Evolutionary conservation across 140 eudicot species (phyloP), one percentile per base, ranked within the genome.

Genomic region (Oenanthe javanica): DNA sequence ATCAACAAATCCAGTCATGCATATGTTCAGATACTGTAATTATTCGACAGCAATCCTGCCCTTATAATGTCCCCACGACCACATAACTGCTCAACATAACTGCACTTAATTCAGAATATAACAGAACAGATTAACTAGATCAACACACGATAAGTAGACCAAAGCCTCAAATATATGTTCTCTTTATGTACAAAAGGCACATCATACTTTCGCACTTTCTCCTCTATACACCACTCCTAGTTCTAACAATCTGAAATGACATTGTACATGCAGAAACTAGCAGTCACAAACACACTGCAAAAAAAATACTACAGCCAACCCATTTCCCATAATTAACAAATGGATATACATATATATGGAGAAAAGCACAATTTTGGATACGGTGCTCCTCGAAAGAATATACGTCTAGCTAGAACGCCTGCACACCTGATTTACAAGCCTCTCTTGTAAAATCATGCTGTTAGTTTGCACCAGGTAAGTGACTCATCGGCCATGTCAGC

Each of bases 311-410:
- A 82, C 51, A 43, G 75, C 89, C 84, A 81, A 42, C 83, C 70
- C 83, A 79, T 83, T 80, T 57, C 84, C 84, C 80, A 83, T 75
- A 72, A 87, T 83, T 84, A 82, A 89, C 92, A 89, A 88, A 83
- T 85, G 70, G 84, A 88, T 89, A 83, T 87, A 88, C 79, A 71
- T 71, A 67, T 67, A 67, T 83, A 72, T 27, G 83, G 83, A 87
- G 88, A 84, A 45, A 85, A 74, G 89, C 87, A 85, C 80, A 74
- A 66, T 82, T 57, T 81, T 81, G 83, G 79, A 61, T 83, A 85
- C 38, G 18, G 82, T 59, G 85, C 87, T 80, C 67, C 90, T 84
- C 90, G 43, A 92, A 90, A 90, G 91, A 92, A 92, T 88, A 87
- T 80, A 83, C 79, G 81, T 81, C 87, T 82, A 78, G 55, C 83